Evolutionary conservation across 306 rosid genomes (phyloP), one percentile per base, ranked within the genome.

Genomic region (Morella rubra): DNA sequence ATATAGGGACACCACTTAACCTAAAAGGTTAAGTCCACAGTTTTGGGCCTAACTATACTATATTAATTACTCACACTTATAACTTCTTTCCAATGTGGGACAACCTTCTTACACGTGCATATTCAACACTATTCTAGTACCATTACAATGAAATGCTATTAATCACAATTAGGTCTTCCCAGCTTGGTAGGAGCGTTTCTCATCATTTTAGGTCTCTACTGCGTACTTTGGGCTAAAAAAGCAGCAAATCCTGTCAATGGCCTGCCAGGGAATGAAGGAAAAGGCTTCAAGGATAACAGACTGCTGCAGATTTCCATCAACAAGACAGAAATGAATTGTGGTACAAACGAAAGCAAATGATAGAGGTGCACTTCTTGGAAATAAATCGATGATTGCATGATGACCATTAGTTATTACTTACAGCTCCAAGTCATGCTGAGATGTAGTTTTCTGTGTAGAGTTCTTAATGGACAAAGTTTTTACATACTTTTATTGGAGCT

Each of bases 181-280:
- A 81, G 85, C 83, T 72, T 81, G 55, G 42, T 81, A 1, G 87
- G 85, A 81, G 87, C 81, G 1, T 37, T 75, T 47, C 54, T 75
- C 46, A 74, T 77, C 50, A 44, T 74, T n/a, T 22, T 32, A 54
- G 85, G 85, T 6, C 83, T 84, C 4, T 81, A 84, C 41, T 73
- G 65, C 44, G 81, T 85, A 20, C 72, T 79, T 24, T 85, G 88
- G 86, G 84, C 81, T 42, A 85, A 76, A 71, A 55, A 20, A 69
- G 69, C 44, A 46, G 82, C 79, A 16, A 54, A 37, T 40, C 22
- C 4, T 42, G 53, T 15, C 18, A 74, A 72, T 45, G 40, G 55
- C 14, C 22, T 46, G 18, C 7, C 59, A 40, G 54, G 45, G 27
- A 58, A 18, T 55, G 75, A 27, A 27, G 32, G 22, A 46, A 72